phyloP scores from a whole-genome alignment of 108 stramenopile genomes.

The Schizochytrium sp. region DNA sequence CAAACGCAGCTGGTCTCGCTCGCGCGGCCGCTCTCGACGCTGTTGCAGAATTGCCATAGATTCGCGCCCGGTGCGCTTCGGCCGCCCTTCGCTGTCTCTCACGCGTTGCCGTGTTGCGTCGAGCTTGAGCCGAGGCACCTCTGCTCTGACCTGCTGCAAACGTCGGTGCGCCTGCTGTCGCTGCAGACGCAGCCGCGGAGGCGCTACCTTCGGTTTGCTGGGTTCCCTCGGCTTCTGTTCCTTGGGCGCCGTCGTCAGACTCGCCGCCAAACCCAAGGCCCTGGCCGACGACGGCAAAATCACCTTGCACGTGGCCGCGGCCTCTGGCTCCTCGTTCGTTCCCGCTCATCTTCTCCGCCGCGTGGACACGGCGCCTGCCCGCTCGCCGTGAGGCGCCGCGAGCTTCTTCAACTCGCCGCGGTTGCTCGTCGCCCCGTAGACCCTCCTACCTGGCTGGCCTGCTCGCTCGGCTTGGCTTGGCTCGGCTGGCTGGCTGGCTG shows the following conservation, averaged over 20 bases:
- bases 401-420: too few species aligned
- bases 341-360: neutral
- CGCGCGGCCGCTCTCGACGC: neutral
- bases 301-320: neutral
- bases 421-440: too few species aligned
- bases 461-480: too few species aligned
- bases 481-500: too few species aligned
- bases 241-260: neutral
- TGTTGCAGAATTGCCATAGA: neutral
- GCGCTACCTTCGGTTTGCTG: neutral
- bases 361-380: too few species aligned
- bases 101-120: neutral
- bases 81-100: neutral
- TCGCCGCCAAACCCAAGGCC: neutral
- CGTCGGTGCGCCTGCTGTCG: neutral
- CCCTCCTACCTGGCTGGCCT: too few species aligned
- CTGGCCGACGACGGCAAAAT: neutral
- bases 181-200: neutral
- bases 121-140: neutral
- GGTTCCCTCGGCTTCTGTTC: neutral
- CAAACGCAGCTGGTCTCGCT: too few species aligned
- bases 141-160: neutral
- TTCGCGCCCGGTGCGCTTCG: neutral
- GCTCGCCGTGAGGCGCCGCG: too few species aligned
- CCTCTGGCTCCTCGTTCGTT: neutral